These are phyloP conservation scores for Telfairia occidentalis DNA, from an alignment of 331 rosid species.

Conservation along the genomic window DNA sequence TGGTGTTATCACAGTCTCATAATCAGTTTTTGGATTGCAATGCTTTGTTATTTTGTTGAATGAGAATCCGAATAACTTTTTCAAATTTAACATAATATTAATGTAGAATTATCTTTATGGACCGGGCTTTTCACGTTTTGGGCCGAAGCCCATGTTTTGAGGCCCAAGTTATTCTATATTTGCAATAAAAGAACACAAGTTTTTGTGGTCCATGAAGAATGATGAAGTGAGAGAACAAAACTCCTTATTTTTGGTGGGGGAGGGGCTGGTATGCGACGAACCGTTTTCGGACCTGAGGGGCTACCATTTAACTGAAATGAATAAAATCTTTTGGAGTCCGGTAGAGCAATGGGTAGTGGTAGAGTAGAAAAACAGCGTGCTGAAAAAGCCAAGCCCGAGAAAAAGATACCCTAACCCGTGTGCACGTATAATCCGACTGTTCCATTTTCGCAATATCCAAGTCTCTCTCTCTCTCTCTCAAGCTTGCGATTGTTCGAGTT, in stretches of 20 bases:
- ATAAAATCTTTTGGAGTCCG: background rate
- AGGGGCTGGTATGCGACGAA: background rate
- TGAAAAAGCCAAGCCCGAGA: background rate
- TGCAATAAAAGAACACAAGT: background rate
- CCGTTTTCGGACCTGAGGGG: background rate
- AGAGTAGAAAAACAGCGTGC: slow-evolving; percentile 8
- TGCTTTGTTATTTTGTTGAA: no score
- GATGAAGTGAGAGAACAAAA: background rate
- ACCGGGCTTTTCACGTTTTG: background rate
- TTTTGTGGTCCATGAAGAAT: background rate
- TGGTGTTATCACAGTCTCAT: background rate
- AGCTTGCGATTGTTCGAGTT: slow-evolving; percentile 20
- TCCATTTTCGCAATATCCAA: slow-evolving; percentile 23
- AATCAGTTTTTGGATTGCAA: background rate
- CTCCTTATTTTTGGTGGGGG: background rate
- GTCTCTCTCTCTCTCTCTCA: slow-evolving; percentile 18
- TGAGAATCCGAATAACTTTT: no score
- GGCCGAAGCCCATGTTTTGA: background rate
- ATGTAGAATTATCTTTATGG: no score
- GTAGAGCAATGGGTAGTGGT: background rate
- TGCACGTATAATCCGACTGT: background rate
- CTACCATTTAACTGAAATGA: background rate
- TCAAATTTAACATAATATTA: no score
- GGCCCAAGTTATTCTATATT: background rate
- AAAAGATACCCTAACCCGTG: background rate